Base-by-base conservation (phyloP, 352 stramenopile species). In the Globisporangium canariense region DNA sequence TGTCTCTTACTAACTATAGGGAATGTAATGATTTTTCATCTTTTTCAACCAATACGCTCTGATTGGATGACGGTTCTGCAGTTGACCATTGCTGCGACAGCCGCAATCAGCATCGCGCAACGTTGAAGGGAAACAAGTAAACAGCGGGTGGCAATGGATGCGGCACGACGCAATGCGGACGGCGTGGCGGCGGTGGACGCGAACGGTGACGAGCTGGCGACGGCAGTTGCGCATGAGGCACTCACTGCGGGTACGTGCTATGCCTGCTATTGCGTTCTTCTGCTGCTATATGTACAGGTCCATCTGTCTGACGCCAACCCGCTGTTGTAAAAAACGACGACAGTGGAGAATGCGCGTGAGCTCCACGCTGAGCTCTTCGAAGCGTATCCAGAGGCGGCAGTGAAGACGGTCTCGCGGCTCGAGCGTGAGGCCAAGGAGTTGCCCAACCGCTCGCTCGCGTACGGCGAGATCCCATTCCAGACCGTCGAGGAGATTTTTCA, bases 401-500 rank as follows among this genome's bases (percentile, higher is more conserved):
- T 68, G 18, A 89, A 89, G 65, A 77, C 72, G 56, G 78, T 86
- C 58, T 89, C 80, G 59, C 69, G 80, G 6, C 65, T 86, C 47
- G 80, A 89, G 71, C 80, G 80, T 34, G 80, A 89, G 67, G 77
- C 79, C 52, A 89, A 88, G 62, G 76, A 83, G 47, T 68, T 87
- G 57, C 69, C 75, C 22, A 86, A 86, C 36, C 76, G 80, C 16
- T 89, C 80, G 64, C 78, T 89, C 14, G 77, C 79, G 18, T 89
- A 89, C 46, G 80, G 80, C 16, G 80, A 89, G 52, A 86, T 89
- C 53, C 78, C 74, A 6, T 89, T 89, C 52, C 62, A 70, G 58
- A 88, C 76, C 14, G 71, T 89, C 50, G 69, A 67, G 30, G 75
- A 74, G 55, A 78, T 88, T 70, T 88, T 89, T 55, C 72, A 84